These are phyloP conservation scores for Lachnellula cervina DNA, from an alignment of 2,329 filamentous ascomycete genomes.

Conservation along the genomic window DNA sequence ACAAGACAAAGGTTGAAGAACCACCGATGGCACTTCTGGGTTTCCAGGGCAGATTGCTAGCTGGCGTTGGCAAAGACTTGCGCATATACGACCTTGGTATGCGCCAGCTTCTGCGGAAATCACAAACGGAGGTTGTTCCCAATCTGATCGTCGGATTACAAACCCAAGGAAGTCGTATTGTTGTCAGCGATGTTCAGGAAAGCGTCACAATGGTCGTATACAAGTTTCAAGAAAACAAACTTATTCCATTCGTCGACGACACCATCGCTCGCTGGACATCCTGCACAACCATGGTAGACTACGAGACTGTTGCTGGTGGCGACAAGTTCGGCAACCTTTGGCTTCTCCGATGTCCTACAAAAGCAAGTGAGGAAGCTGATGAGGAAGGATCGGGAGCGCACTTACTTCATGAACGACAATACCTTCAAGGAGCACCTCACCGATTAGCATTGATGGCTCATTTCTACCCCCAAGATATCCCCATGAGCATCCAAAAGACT, in stretches of 20 bases:
- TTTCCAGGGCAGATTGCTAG: constrained; percentile 86
- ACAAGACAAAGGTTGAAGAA: constrained; percentile 89
- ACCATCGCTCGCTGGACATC: constrained; percentile 86
- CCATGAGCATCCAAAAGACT: constrained; percentile 84
- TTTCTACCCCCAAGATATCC: constrained; percentile 87
- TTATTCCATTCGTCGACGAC: constrained; percentile 93
- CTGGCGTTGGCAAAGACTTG: constrained; percentile 78
- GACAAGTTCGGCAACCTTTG: constrained; percentile 98
- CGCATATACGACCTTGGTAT: constrained; percentile 91
- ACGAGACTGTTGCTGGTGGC: constrained; percentile 88
- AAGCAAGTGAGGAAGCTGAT: constrained; percentile 83
- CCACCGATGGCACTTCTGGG: constrained; percentile 84
- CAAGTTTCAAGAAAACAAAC: constrained; percentile 83
- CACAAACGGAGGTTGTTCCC: constrained; percentile 72
- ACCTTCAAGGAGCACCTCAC: constrained; percentile 84
- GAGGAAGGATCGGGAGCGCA: constrained; percentile 88
- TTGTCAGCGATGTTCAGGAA: constrained; percentile 90
- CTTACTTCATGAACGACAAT: constrained; percentile 83
- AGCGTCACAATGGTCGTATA: constrained; percentile 90
- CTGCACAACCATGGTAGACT: constrained; percentile 90
- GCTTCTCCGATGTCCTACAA: constrained; percentile 81
- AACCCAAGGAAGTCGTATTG: constrained; percentile 84
- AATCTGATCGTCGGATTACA: constrained; percentile 85
- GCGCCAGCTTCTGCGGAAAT: constrained; percentile 86
- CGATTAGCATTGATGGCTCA: constrained; percentile 81